These are phyloP conservation scores for Leptographium flavum DNA, from an alignment of 2,329 filamentous ascomycete genomes.

Conservation along the genomic window DNA sequence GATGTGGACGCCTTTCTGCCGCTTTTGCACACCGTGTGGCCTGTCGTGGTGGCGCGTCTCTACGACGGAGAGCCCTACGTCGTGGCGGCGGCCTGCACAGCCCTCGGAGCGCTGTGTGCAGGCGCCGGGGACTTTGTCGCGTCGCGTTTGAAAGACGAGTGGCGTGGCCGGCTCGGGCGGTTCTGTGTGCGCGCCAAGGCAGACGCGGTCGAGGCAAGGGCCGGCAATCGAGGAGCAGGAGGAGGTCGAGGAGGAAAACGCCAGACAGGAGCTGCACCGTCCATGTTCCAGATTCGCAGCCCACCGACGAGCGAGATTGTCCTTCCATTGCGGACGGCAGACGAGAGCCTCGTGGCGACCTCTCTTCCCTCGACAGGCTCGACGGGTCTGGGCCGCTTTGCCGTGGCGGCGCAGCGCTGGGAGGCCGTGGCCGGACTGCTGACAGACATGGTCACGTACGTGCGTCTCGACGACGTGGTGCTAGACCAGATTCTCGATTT, in stretches of 20 bases:
- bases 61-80: conserved; percentile 56
- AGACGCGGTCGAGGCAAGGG: conserved; percentile 17
- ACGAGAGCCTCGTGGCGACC: not conserved
- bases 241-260: not conserved
- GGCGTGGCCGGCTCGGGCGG: conserved; percentile 35
- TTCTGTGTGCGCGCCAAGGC: conserved; percentile 33
- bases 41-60: conserved; percentile 56
- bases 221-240: not conserved
- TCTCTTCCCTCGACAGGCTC: not conserved
- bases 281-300: not conserved
- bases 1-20: conserved; percentile 80
- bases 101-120: conserved; percentile 54
- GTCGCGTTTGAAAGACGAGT: conserved; percentile 60
- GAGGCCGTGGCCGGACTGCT: conserved; percentile 45
- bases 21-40: conserved; percentile 83
- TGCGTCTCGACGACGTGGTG: conserved; percentile 50
- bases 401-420: conserved; percentile 50
- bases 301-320: not conserved
- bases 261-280: not conserved
- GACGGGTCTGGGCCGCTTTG: conserved; percentile 39
- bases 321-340: not conserved
- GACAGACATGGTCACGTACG: conserved; percentile 43
- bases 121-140: conserved; percentile 70
- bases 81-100: conserved; percentile 52
- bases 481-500: conserved; percentile 60